Evolutionary conservation across 306 rosid species (phyloP).

Genomic region (Amphicarpaea edgeworthii): DNA sequence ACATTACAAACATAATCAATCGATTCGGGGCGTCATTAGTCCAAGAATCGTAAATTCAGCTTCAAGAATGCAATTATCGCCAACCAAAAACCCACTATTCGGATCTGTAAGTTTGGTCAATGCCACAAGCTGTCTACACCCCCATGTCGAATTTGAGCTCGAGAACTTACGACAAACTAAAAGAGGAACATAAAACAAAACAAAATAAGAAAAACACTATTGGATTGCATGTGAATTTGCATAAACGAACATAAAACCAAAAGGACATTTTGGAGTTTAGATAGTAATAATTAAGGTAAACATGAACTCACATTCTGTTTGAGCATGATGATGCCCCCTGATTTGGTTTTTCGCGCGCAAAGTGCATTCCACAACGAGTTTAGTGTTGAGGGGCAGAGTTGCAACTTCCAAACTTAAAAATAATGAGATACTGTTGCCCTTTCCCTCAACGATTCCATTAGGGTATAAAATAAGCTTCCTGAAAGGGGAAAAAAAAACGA

Average conservation of each 20-base stretch:
- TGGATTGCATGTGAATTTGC: neutral
- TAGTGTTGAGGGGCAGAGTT: conserved; percentile 32
- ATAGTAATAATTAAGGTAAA: neutral
- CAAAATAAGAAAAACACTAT: too few relatives aligned
- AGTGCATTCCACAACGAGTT: conserved; percentile 36
- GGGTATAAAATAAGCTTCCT: conserved; percentile 48
- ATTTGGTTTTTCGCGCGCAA: conserved; percentile 42
- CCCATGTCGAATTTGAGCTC: neutral
- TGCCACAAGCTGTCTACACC: conserved; percentile 22
- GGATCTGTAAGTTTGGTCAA: conserved; percentile 46
- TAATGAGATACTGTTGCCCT: conserved; percentile 45
- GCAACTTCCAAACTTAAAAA: conserved; percentile 35
- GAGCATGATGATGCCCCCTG: conserved; percentile 43
- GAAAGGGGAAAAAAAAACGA: neutral
- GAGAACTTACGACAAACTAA: conserved; percentile 14
- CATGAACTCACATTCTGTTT: conserved; percentile 35
- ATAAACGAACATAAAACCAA: neutral
- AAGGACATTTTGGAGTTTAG: neutral
- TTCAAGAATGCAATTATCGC: conserved; percentile 44
- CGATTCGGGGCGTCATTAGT: conserved; percentile 6
- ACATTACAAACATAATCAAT: neutral
- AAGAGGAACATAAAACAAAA: neutral
- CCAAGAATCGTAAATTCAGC: conserved; percentile 50
- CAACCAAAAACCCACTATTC: conserved; percentile 37
- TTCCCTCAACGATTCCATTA: conserved; percentile 36